A percentile compares a stretch with the other conserved stretches of the same genome.
These are phyloP conservation scores for Aspergillus caelatus DNA, from an alignment of 2,329 filamentous ascomycete genomes.

Conservation along the genomic window DNA sequence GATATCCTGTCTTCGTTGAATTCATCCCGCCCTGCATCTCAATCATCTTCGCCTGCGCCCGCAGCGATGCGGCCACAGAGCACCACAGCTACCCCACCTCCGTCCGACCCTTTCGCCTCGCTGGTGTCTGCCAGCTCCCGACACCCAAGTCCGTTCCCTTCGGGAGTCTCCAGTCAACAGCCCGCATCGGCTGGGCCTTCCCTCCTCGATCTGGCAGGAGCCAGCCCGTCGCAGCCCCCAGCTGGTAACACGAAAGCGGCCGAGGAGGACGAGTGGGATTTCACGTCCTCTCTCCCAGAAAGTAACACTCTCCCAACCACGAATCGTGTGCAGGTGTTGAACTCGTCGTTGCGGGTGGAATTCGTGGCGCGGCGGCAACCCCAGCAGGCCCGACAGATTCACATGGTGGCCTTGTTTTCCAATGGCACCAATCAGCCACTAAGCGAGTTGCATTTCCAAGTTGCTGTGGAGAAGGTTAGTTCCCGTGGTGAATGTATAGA, in stretches of 20 bases:
- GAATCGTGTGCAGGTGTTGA: conserved; percentile 68
- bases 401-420: conserved; percentile 77
- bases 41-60: conserved; percentile 54
- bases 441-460: conserved; percentile 81
- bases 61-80: conserved; percentile 36
- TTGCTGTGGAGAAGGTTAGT: conserved; percentile 89
- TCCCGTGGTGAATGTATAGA: not conserved
- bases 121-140: conserved; percentile 57
- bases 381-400: conserved; percentile 60
- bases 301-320: conserved; percentile 57
- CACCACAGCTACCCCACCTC: conserved; percentile 38
- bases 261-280: conserved; percentile 92
- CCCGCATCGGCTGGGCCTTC: conserved; percentile 29
- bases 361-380: conserved; percentile 67
- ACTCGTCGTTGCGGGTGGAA: conserved; percentile 71
- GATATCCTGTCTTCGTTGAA: conserved; percentile 60
- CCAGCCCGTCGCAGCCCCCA: conserved; percentile 14
- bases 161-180: conserved; percentile 26
- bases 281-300: conserved; percentile 80
- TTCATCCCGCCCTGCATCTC: conserved; percentile 50
- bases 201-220: conserved; percentile 37
- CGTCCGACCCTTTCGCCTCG: conserved; percentile 64
- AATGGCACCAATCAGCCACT: conserved; percentile 75
- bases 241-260: conserved; percentile 38
- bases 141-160: conserved; percentile 44